phyloP scores from a whole-genome alignment of 108 stramenopile genomes.

The Cyclotella cryptica region DNA sequence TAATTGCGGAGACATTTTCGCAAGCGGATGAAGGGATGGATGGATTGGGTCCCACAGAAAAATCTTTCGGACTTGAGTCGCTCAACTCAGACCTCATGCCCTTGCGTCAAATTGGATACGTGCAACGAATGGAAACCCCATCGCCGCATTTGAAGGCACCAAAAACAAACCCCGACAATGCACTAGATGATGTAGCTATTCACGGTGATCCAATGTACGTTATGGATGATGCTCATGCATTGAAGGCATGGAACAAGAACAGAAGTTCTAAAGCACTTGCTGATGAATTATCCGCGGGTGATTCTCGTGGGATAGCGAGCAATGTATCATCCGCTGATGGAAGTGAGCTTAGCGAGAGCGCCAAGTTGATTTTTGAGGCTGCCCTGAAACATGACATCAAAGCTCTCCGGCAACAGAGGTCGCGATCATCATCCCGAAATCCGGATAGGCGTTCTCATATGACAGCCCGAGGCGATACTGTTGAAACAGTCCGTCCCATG shows the following conservation, averaged over 20 bases:
- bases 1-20: neutral
- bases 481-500: neutral
- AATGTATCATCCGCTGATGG: slow-evolving; percentile 22
- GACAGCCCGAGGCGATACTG: neutral
- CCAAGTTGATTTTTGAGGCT: slow-evolving; percentile 35
- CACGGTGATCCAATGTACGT: neutral
- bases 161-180: neutral
- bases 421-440: neutral
- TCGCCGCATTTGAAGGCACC: neutral
- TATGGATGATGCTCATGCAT: slow-evolving; percentile 11
- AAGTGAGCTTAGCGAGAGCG: slow-evolving; percentile 39
- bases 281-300: slow-evolving; percentile 48
- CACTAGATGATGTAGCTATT: neutral
- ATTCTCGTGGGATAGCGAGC: slow-evolving; percentile 12
- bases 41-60: neutral
- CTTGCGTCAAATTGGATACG: slow-evolving; percentile 15
- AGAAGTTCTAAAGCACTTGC: slow-evolving; percentile 39
- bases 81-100: neutral
- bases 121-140: slow-evolving; percentile 1
- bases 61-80: neutral
- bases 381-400: slow-evolving; percentile 30
- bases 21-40: neutral
- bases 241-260: slow-evolving; percentile 34
- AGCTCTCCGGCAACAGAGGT: slow-evolving; percentile 7
- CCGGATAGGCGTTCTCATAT: neutral